A percentile compares a stretch with the other conserved stretches of the same genome.
Evolutionary conservation across 257 asterid species (phyloP).

Genomic region (Fraxinus anomala): DNA sequence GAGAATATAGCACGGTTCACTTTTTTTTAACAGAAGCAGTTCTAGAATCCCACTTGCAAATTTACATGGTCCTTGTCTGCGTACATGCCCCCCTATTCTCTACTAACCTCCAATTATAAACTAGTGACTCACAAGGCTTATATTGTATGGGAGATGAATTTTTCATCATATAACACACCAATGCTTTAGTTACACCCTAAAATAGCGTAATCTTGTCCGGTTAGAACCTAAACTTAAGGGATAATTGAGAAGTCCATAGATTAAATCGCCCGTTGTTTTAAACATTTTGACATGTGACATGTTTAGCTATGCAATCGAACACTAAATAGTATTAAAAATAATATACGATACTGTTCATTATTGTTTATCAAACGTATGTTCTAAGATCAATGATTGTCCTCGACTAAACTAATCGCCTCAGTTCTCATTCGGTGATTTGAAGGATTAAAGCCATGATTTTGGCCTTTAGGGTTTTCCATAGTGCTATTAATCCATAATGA

Average conservation of each 20-base stretch:
- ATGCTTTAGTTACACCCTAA: too few relatives aligned
- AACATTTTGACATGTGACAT: too few relatives aligned
- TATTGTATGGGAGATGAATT: background rate
- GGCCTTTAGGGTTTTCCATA: conserved; percentile 24
- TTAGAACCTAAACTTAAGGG: too few relatives aligned
- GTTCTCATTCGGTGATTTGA: conserved; percentile 35
- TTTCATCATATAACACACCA: background rate
- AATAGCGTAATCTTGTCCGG: too few relatives aligned
- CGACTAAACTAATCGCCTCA: conserved; percentile 12
- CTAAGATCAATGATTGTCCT: too few relatives aligned
- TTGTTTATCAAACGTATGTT: too few relatives aligned
- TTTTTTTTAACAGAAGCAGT: background rate
- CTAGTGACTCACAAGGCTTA: conserved; percentile 25
- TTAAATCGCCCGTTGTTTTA: too few relatives aligned
- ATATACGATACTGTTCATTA: too few relatives aligned
- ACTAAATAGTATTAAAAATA: too few relatives aligned
- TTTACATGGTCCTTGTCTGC: conserved; percentile 24
- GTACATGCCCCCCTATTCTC: background rate
- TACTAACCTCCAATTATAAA: conserved; percentile 20
- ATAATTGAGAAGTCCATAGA: too few relatives aligned
- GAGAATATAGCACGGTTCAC: background rate
- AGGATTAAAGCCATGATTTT: conserved; percentile 39
- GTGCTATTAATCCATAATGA: conserved; percentile 19
- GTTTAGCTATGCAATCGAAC: too few relatives aligned
- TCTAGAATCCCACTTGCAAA: conserved; percentile 20